Evolutionary conservation across 192 early-diverging fungal species (phyloP).

Genomic region (Physocladia obscura): DNA sequence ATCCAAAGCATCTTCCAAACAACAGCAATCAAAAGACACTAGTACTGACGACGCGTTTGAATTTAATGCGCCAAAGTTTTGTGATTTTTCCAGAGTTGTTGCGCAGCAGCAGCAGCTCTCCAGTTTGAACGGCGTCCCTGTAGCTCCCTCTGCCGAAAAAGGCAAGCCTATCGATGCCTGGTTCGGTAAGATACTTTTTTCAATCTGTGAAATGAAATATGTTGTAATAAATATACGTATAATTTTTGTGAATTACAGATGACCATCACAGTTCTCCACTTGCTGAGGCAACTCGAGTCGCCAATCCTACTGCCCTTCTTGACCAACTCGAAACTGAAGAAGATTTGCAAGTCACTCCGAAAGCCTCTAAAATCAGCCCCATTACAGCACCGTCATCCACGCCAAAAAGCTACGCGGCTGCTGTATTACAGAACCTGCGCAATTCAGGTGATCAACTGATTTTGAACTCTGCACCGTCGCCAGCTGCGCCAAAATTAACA

Average conservation of each 20-base stretch:
- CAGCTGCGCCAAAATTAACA: no score
- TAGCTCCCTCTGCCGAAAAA: background rate
- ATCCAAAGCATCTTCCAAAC: background rate
- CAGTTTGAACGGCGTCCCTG: background rate
- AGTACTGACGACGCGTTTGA: background rate
- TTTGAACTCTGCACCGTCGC: no score
- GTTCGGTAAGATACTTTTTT: constrained; percentile 7
- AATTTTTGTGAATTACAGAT: background rate
- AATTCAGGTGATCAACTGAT: no score
- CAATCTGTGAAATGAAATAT: no score
- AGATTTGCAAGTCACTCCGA: background rate
- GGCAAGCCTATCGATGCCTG: background rate
- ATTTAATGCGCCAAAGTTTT: constrained; percentile 1
- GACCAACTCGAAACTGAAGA: background rate
- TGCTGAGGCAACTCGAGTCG: background rate
- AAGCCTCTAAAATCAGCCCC: background rate
- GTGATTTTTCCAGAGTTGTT: background rate
- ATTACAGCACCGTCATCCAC: background rate
- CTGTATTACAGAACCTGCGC: no score
- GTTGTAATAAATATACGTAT: no score
- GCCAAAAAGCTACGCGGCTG: no score
- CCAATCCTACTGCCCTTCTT: background rate
- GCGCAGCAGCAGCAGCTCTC: background rate
- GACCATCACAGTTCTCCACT: background rate
- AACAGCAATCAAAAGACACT: background rate